Evolutionary conservation across 805 yeast species (phyloP), one percentile per base, ranked within the genome.

Genomic region (Jamesozyma piceae): DNA sequence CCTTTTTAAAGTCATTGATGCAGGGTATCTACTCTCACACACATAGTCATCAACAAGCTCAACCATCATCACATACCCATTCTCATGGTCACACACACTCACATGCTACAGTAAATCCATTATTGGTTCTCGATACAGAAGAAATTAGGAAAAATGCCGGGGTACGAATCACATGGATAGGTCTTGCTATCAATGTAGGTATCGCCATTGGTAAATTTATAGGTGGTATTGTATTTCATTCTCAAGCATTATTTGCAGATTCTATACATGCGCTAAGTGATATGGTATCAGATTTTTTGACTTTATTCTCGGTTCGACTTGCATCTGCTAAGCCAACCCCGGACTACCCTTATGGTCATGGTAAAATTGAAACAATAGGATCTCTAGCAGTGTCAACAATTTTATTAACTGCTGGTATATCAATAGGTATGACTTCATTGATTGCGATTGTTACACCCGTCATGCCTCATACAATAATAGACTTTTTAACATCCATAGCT

Each of bases 261-360:
- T 89, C 97, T 1, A 80, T 87, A 24, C 98, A 90, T 64, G 89
- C 97, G 0, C 71, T 86, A 21, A 80, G 92, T 38, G 98, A 90
- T 63, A 70, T 89, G 69, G 74, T 92, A 14, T 84, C 95, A 10
- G 98, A 90, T 61, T 75, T 89, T 39, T 67, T 92, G 50, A 90
- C 98, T 0, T 68, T 90, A 43, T 81, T 87, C 9, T 90, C 97
- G 0, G 96, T 92, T 15, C 79, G 85, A 33, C 77, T 82, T 34
- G 81, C 94, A 9, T 63, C 72, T 5, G 76, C 76, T 52, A 66
- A 73, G 3, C 82, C 89, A 4, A 73, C 75, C 22, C 57, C 64
- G 5, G 50, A 60, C 22, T 90, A 77, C 58, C 97, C 98, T 2
- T 67, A 80, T 37, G 98, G 97, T 1, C 86, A 79, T 57, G 98